A percentile compares a stretch with the other conserved stretches of the same genome.
These are phyloP conservation scores for Ophiostoma himal-ulmi DNA, from an alignment of 2,329 filamentous ascomycete species.

Conservation along the genomic window DNA sequence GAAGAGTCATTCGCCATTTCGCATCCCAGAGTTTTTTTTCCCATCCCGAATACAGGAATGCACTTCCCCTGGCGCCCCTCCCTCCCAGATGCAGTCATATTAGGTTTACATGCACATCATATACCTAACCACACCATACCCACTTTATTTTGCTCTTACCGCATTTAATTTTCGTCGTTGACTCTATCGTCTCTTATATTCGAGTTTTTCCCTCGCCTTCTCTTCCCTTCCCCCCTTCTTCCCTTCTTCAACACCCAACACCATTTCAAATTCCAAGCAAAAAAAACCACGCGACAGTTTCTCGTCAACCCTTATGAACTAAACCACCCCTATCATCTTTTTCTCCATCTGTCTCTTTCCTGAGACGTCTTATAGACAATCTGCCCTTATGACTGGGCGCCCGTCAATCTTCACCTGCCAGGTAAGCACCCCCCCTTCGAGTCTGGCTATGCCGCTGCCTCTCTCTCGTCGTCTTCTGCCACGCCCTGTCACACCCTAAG, in stretches of 20 bases:
- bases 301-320: slow-evolving; percentile 2
- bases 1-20: neutral
- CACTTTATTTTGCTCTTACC: slow-evolving; percentile 10
- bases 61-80: neutral
- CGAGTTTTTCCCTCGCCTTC: slow-evolving; percentile 20
- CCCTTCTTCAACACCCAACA: neutral
- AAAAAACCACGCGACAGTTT: neutral
- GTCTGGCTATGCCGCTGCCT: neutral
- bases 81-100: neutral
- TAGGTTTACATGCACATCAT: neutral
- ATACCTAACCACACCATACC: neutral
- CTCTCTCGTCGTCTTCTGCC: neutral
- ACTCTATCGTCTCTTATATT: slow-evolving; percentile 22
- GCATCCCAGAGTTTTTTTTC: slow-evolving; percentile 21
- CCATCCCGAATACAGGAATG: slow-evolving; percentile 6
- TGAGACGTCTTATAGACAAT: slow-evolving; percentile 40
- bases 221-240: slow-evolving; percentile 8
- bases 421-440: slow-evolving; percentile 47
- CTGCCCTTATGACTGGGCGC: slow-evolving; percentile 79
- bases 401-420: slow-evolving; percentile 81
- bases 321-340: slow-evolving; percentile 19
- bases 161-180: slow-evolving; percentile 1
- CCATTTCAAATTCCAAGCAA: neutral
- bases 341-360: slow-evolving; percentile 28
- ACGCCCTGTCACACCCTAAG: no score